These are phyloP conservation scores for Ophiobolus disseminans DNA, from an alignment of 2,329 filamentous ascomycete species.

Conservation along the genomic window DNA sequence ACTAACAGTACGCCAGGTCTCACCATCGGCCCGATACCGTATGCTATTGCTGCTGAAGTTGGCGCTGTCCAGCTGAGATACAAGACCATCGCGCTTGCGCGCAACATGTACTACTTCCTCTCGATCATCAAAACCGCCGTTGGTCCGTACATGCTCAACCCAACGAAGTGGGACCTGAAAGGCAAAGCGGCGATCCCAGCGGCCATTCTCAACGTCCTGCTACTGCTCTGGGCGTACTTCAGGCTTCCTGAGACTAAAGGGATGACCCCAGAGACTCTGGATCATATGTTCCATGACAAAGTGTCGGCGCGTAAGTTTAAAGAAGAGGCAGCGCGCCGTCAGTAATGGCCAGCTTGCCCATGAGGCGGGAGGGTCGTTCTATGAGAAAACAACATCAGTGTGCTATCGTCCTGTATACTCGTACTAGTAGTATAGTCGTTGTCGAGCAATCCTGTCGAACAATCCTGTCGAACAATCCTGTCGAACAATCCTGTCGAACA, in stretches of 20 bases:
- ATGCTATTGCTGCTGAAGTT: slow-evolving; percentile 82
- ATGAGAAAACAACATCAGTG: too few species aligned
- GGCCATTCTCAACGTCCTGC: slow-evolving; percentile 76
- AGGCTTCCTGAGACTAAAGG: slow-evolving; percentile 78
- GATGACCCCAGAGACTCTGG: slow-evolving; percentile 81
- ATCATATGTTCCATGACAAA: slow-evolving; percentile 74
- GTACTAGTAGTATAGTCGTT: too few species aligned
- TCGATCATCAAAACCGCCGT: slow-evolving; percentile 77
- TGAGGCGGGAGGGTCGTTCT: too few species aligned
- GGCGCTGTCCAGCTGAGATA: slow-evolving; percentile 81
- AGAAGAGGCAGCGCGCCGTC: neutral
- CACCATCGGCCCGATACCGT: slow-evolving; percentile 84
- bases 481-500: too few species aligned
- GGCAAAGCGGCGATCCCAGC: slow-evolving; percentile 83
- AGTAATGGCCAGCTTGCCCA: too few species aligned
- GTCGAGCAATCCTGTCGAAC: too few species aligned
- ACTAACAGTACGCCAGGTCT: slow-evolving; percentile 41
- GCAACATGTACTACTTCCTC: slow-evolving; percentile 61
- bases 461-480: too few species aligned
- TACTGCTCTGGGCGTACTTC: slow-evolving; percentile 76
- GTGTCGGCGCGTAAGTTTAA: slow-evolving; percentile 24
- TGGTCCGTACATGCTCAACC: slow-evolving; percentile 62
- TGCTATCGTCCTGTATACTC: too few species aligned
- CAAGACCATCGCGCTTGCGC: slow-evolving; percentile 83
- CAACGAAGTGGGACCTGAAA: slow-evolving; percentile 77